A percentile compares a stretch with the other conserved stretches of the same genome.
These are phyloP conservation scores for Saturnispora hagleri DNA, from an alignment of 805 yeast species.

Conservation along the genomic window DNA sequence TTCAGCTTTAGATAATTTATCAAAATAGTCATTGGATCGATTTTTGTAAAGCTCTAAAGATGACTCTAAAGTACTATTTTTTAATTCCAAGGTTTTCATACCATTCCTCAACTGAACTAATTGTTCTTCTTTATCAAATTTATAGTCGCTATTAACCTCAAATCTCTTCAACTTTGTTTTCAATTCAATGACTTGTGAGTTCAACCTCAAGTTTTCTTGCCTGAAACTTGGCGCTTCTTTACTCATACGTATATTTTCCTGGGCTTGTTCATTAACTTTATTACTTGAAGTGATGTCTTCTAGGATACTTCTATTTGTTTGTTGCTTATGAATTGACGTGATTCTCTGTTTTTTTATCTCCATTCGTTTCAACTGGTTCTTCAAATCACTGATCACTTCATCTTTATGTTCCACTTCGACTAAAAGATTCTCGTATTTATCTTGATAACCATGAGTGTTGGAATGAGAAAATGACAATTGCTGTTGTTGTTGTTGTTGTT, in stretches of 20 bases:
- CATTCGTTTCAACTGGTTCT: slow-evolving; percentile 4
- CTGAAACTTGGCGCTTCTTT: slow-evolving; percentile 22
- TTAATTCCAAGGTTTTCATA: slow-evolving; percentile 46
- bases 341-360: slow-evolving; percentile 5
- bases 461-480: slow-evolving; percentile 8
- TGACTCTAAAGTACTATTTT: slow-evolving; percentile 45
- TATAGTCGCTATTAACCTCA: slow-evolving; percentile 20
- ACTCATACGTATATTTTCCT: slow-evolving; percentile 19
- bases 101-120: slow-evolving; percentile 42
- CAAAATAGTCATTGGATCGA: slow-evolving; percentile 66
- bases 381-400: slow-evolving; percentile 21
- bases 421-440: slow-evolving; percentile 39
- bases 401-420: slow-evolving; percentile 35
- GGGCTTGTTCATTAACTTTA: not conserved
- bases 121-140: slow-evolving; percentile 28
- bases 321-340: slow-evolving; percentile 7
- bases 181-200: slow-evolving; percentile 27
- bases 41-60: slow-evolving; percentile 53
- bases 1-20: slow-evolving; percentile 72
- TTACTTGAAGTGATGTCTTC: not conserved
- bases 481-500: not conserved
- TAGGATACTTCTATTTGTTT: not conserved
- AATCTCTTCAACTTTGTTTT: slow-evolving; percentile 27
- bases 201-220: slow-evolving; percentile 28
- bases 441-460: slow-evolving; percentile 27